Evolutionary conservation across 352 stramenopile species (phyloP), one percentile per base, ranked within the genome.

Genomic region (Phytophthora fragariae): DNA sequence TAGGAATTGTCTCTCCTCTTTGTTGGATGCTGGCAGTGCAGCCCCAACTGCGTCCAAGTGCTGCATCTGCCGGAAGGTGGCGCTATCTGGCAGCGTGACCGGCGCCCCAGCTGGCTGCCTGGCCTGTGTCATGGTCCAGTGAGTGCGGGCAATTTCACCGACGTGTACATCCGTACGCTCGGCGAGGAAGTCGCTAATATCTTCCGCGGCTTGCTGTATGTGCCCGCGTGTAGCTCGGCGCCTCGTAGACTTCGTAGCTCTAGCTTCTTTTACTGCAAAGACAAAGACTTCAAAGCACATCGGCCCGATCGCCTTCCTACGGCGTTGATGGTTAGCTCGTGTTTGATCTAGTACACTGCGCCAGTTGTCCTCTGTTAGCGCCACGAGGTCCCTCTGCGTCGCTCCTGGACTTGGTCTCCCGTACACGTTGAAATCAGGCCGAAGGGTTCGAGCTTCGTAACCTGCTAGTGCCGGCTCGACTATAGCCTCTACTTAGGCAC

Each of bases 91-190:
- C 1, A 68, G 2, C 2, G 15, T 6, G 10, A 68, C 49, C 14
- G 5, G 8, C 2, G 37, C 5, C 12, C 50, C 52, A 17, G 12
- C 62, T 14, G 50, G 37, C 17, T 54, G 62, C 2, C 49, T 50
- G 5, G 50, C 62, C n/a, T 62, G 62, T 7, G 63, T 46, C 11
- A 64, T 64, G 31, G 21, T 21, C 63, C 44, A 70, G 21, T 64
- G 55, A 11, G 55, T 54, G 7, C 46, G 19, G 0, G 63, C 27
- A 27, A 65, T 70, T 21, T 58, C 29, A 15, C 21, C 54, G 9
- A 65, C 63, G 2, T 59, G 63, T 2, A 70, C 29, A 5, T 70
- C 54, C 4, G 31, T 37, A 9, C 55, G 17, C 9, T 64, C 27
- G 12, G 11, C 7, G 2, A 65, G 33, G 19, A 62, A 63, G 6